Evolutionary conservation across 352 stramenopile genomes (phyloP).

Genomic region (Globisporangium recalcitrans): DNA sequence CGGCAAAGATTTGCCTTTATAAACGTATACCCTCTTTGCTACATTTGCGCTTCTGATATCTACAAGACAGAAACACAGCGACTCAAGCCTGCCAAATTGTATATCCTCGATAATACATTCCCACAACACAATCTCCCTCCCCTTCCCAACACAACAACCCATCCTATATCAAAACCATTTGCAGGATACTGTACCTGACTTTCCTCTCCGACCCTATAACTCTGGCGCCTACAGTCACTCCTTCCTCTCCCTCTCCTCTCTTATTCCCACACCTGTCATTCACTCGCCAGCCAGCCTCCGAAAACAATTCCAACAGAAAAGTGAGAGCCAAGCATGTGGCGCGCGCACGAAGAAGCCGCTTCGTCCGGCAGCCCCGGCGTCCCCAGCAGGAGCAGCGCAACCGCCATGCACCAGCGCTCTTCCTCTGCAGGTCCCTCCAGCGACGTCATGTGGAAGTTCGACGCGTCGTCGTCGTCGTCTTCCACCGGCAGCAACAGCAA

Average conservation of each 20-base stretch:
- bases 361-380: background rate
- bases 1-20: too few relatives aligned
- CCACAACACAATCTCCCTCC: background rate
- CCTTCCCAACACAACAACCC: background rate
- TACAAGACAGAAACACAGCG: too few relatives aligned
- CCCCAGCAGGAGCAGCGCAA: background rate
- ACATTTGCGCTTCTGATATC: too few relatives aligned
- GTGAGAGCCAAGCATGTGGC: conserved; percentile 18
- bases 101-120: background rate
- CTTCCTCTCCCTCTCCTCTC: background rate
- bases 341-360: conserved; percentile 6
- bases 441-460: conserved; percentile 14
- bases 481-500: background rate
- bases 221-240: background rate
- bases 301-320: background rate
- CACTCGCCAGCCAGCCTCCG: background rate
- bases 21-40: too few relatives aligned
- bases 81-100: too few relatives aligned
- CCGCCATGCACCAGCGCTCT: background rate
- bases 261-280: conserved; percentile 6
- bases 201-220: background rate
- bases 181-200: background rate
- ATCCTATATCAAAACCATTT: background rate
- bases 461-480: background rate
- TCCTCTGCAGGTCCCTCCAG: background rate